A percentile compares a stretch with the other conserved stretches of the same genome.
Evolutionary conservation across 2,329 filamentous ascomycete genomes (phyloP).

Genomic region (Arthrobotrys musiformis): DNA sequence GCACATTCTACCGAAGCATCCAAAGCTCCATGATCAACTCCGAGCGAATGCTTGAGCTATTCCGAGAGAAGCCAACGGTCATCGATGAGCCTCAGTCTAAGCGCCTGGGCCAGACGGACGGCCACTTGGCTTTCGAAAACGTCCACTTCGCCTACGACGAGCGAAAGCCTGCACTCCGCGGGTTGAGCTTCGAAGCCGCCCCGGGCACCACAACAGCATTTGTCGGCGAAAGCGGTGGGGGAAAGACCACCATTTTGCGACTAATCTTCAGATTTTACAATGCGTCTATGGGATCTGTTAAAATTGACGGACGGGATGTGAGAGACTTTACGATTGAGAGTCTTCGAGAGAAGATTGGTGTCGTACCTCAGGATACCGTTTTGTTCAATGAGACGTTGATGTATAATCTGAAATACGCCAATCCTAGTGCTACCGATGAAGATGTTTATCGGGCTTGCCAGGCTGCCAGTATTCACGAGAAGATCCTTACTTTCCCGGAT

Average conservation of each 20-base stretch:
- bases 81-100: conserved; percentile 77
- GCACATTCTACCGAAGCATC: conserved; percentile 94
- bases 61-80: conserved; percentile 94
- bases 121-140: conserved; percentile 85
- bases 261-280: conserved; percentile 98
- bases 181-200: conserved; percentile 83
- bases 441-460: conserved; percentile 83
- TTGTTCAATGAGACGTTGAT: conserved; percentile 94
- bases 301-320: conserved; percentile 85
- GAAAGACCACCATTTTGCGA: conserved; percentile 96
- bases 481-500: conserved; percentile 88
- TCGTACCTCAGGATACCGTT: conserved; percentile 95
- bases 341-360: conserved; percentile 88
- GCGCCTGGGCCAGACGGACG: conserved; percentile 75
- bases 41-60: conserved; percentile 91
- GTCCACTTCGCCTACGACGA: conserved; percentile 91
- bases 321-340: conserved; percentile 91
- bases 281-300: conserved; percentile 79
- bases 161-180: conserved; percentile 83
- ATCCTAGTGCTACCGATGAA: conserved; percentile 80
- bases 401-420: conserved; percentile 94
- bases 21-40: conserved; percentile 98
- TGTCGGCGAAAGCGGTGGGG: conserved; percentile 94
- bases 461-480: conserved; percentile 91
- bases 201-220: conserved; percentile 95